Percentiles rank a stretch among this genome's conserved stretches.
phyloP scores from a whole-genome alignment of 306 rosid species.

The Dalbergia oliveri region DNA sequence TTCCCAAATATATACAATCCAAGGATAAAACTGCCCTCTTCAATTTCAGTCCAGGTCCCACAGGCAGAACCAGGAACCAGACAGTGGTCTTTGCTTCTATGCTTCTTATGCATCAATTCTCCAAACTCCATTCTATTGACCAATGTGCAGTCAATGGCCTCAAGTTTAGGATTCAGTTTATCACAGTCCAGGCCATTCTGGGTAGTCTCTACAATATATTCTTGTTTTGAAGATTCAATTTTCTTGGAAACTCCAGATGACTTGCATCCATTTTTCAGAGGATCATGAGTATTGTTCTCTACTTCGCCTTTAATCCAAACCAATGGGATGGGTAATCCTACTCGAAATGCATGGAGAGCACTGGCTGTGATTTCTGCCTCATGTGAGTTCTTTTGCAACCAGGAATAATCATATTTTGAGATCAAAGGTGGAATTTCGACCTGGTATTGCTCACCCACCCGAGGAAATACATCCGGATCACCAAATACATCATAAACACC shows the following conservation, averaged over 20 bases:
- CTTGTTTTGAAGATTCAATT: conserved; percentile 44
- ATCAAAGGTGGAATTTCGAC: conserved; percentile 66
- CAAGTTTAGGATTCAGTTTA: conserved; percentile 47
- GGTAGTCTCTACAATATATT: conserved; percentile 43
- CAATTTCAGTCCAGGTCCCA: conserved; percentile 69
- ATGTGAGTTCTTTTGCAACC: conserved; percentile 42
- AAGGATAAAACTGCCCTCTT: conserved; percentile 78
- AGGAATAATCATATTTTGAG: conserved; percentile 54
- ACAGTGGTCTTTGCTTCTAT: conserved; percentile 46
- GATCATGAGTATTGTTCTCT: conserved; percentile 42
- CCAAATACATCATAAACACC: conserved; percentile 61
- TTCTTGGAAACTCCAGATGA: conserved; percentile 45
- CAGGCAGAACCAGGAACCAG: conserved; percentile 72
- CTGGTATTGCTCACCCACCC: conserved; percentile 81
- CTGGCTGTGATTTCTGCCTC: conserved; percentile 46
- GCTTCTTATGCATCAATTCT: conserved; percentile 45
- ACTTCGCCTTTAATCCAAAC: conserved; percentile 61
- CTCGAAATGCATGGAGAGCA: conserved; percentile 51
- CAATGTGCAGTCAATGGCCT: conserved; percentile 40
- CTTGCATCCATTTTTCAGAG: conserved; percentile 37
- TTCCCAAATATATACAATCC: conserved; percentile 88
- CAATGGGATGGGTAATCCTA: conserved; percentile 69
- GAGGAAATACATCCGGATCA: conserved; percentile 72
- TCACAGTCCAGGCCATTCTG: conserved; percentile 37
- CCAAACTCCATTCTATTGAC: conserved; percentile 41